Evolutionary conservation across 1,284 basidiomycete genomes (phyloP).

Genomic region (Malassezia restricta): DNA sequence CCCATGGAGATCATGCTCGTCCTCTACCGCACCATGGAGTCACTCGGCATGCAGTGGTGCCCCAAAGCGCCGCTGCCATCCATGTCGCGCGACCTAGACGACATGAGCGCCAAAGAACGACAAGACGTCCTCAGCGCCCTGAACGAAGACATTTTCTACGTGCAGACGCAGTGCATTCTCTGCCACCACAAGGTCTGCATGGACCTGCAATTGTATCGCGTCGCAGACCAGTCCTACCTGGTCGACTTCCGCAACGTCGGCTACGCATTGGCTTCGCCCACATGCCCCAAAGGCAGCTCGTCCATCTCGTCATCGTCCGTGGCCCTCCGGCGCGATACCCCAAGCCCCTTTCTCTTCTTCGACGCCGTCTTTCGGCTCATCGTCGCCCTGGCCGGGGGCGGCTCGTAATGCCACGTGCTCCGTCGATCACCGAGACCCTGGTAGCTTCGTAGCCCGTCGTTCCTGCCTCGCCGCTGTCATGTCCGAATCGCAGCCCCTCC

Average conservation of each 20-base stretch:
- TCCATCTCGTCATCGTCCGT: not conserved
- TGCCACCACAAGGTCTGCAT: constrained; percentile 53
- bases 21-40: constrained; percentile 83
- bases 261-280: constrained; percentile 53
- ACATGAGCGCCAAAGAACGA: constrained; percentile 34
- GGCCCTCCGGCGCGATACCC: constrained; percentile 59
- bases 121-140: constrained; percentile 48
- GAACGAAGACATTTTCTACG: constrained; percentile 65
- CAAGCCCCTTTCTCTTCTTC: constrained; percentile 84
- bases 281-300: not conserved
- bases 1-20: constrained; percentile 99
- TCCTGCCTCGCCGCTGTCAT: not conserved
- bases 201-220: constrained; percentile 92
- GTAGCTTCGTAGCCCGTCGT: not conserved
- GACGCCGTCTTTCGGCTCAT: constrained; percentile 69
- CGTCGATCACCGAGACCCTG: not conserved
- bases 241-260: constrained; percentile 97
- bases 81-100: constrained; percentile 16
- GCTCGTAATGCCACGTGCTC: not conserved
- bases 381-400: constrained; percentile 28
- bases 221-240: constrained; percentile 87
- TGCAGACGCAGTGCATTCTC: constrained; percentile 67
- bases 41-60: constrained; percentile 91
- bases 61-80: constrained; percentile 39
- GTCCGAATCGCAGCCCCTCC: constrained; percentile 8